phyloP scores from a whole-genome alignment of 1,284 basidiomycete genomes.

The Ceratobasidium papillatum region DNA sequence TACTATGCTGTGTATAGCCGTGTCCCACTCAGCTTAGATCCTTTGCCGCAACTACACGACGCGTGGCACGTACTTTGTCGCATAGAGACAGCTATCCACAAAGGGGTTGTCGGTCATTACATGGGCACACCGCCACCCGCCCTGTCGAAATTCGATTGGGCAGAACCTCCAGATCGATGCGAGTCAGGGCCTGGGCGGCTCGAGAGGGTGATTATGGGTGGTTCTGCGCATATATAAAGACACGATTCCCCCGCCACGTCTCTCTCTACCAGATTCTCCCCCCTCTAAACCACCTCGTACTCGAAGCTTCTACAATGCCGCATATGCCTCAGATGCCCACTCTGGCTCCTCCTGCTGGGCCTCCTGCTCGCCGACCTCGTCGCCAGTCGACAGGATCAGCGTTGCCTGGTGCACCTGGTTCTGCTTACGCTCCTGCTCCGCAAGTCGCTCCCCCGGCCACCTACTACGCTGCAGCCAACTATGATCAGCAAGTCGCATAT shows the following conservation, averaged over 20 bases:
- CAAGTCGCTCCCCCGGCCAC: neutral
- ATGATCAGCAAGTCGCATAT: neutral
- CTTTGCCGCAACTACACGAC: conserved; percentile 7
- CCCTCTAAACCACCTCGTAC: neutral
- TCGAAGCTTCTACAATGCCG: conserved; percentile 25
- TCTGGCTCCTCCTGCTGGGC: neutral
- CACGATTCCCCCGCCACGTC: neutral
- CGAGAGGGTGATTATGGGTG: too few relatives aligned
- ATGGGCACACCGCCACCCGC: neutral
- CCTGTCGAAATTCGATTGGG: neutral
- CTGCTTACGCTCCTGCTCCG: neutral
- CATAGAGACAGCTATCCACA: neutral
- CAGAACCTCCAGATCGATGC: conserved; percentile 6
- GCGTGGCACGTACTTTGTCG: neutral
- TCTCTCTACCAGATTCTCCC: too few relatives aligned
- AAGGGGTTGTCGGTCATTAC: neutral
- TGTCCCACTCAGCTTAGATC: neutral
- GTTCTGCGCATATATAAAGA: conserved; percentile 13
- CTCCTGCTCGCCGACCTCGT: conserved; percentile 13
- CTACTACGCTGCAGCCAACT: neutral
- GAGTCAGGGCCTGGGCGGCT: neutral
- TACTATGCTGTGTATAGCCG: neutral
- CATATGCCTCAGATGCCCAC: neutral
- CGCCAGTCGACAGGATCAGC: conserved; percentile 24
- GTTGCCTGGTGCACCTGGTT: neutral